phyloP scores from a whole-genome alignment of 2,329 filamentous ascomycete species.

The Aspergillus brunneoviolaceus region DNA sequence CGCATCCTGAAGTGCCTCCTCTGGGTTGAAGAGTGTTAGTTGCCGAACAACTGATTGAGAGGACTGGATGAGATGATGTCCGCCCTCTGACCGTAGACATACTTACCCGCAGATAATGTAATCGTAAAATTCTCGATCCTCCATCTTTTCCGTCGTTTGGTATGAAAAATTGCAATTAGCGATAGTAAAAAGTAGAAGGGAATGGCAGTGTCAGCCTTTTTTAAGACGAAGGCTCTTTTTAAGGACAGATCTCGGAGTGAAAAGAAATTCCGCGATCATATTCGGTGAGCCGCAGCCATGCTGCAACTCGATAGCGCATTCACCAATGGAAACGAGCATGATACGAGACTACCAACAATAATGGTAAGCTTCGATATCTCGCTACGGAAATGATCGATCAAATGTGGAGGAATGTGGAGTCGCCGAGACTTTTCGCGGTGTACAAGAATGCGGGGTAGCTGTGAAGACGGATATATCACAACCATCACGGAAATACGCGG shows the following conservation, averaged over 20 bases:
- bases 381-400: not conserved
- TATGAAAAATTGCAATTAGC: not conserved
- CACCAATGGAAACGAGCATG: not conserved
- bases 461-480: not conserved
- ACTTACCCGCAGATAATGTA: conserved; percentile 35
- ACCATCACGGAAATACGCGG: conserved; percentile 6
- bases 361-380: not conserved
- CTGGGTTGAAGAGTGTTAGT: conserved; percentile 21
- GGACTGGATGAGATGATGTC: not conserved
- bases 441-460: conserved; percentile 2
- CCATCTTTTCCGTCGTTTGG: not conserved
- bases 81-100: not conserved
- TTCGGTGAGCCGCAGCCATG: not conserved
- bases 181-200: not conserved
- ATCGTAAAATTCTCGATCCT: conserved; percentile 20
- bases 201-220: not conserved
- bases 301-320: not conserved
- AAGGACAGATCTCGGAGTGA: not conserved
- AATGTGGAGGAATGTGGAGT: not conserved
- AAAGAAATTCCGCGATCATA: not conserved
- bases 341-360: not conserved
- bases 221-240: not conserved
- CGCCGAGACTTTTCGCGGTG: not conserved
- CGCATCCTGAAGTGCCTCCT: conserved; percentile 51
- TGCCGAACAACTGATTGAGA: not conserved